Conservation (phyloP, 164 flowering plant genomes). For the Warburgia ugandensis region DNA sequence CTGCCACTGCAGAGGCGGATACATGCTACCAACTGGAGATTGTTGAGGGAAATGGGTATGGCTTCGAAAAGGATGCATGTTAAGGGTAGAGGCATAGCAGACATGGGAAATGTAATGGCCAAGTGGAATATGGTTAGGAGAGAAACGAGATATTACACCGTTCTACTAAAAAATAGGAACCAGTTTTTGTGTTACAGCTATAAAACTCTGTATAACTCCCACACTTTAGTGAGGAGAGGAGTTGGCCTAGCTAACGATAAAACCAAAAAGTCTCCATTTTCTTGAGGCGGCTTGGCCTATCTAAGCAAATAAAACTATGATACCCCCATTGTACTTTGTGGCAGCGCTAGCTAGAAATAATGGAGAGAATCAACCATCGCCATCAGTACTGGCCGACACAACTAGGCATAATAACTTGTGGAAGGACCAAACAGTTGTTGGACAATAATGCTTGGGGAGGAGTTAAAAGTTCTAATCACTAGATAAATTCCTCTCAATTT, state of each 20-base stretch:
- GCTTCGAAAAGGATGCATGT: constrained; percentile 64
- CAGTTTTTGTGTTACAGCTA: constrained; percentile 65
- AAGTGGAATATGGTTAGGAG: constrained; percentile 67
- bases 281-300: constrained; percentile 60
- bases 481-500: constrained; percentile 40
- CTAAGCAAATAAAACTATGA: constrained; percentile 47
- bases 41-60: constrained; percentile 78
- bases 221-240: constrained; percentile 56
- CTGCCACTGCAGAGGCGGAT: constrained; percentile 44
- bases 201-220: constrained; percentile 69
- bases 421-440: constrained; percentile 62
- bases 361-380: constrained; percentile 76
- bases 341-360: constrained; percentile 49
- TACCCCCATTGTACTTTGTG: constrained; percentile 64
- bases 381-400: constrained; percentile 61
- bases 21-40: constrained; percentile 55
- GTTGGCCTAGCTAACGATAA: constrained; percentile 53
- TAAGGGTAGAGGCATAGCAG: constrained; percentile 62
- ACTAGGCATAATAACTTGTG: constrained; percentile 61
- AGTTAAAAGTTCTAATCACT: no score
- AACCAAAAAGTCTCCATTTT: constrained; percentile 59
- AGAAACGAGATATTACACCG: constrained; percentile 66
- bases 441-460: no score
- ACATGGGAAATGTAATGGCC: constrained; percentile 70
- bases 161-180: constrained; percentile 65